A percentile compares a stretch with the other conserved stretches of the same genome.
Evolutionary conservation across 257 asterid species (phyloP).

Genomic region (Plantago major): DNA sequence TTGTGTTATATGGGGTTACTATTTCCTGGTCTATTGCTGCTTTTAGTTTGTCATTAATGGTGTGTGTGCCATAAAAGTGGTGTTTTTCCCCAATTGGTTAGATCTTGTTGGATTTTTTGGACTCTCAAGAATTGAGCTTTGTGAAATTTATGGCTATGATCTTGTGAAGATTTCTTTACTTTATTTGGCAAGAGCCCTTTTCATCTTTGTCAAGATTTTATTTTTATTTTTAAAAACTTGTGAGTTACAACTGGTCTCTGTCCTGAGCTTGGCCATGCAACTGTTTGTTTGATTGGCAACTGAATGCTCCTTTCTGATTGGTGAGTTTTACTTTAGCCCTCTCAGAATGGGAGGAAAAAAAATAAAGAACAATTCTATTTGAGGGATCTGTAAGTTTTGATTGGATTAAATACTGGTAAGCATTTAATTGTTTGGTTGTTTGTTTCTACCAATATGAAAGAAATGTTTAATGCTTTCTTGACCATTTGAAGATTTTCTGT

Average conservation of each 20-base stretch:
- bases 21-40: neutral
- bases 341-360: too few relatives aligned
- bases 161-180: neutral
- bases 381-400: neutral
- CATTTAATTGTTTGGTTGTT: neutral
- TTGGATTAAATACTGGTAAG: neutral
- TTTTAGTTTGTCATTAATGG: neutral
- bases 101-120: neutral
- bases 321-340: neutral
- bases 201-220: constrained; percentile 4
- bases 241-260: neutral
- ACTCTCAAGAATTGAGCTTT: neutral
- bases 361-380: neutral
- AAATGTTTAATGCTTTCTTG: neutral
- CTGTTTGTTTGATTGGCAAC: neutral
- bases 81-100: constrained; percentile 5
- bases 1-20: neutral
- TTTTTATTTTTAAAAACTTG: neutral
- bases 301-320: neutral
- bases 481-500: too few relatives aligned
- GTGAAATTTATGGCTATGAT: neutral
- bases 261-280: neutral
- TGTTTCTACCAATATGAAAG: neutral
- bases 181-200: neutral
- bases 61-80: constrained; percentile 1